phyloP scores from a whole-genome alignment of 202 grass and related monocot genomes.

The Thinopyrum obtusiflorum region DNA sequence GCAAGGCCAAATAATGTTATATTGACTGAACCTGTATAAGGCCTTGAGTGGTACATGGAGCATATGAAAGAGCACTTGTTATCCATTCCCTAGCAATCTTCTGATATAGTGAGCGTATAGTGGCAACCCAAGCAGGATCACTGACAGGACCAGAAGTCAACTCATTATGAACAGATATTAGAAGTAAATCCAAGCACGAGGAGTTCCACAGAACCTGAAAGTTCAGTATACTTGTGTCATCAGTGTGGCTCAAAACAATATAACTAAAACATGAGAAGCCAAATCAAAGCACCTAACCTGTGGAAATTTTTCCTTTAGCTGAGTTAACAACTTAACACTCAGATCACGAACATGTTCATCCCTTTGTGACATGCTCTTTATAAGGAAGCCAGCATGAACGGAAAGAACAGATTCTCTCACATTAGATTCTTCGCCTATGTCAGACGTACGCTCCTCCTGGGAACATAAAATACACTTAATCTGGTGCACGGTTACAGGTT shows the following conservation, averaged over 20 bases:
- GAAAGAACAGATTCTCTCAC: conserved; percentile 81
- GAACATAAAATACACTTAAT: conserved; percentile 39
- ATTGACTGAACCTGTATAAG: conserved; percentile 87
- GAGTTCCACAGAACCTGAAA: conserved; percentile 96
- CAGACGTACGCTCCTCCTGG: conserved; percentile 87
- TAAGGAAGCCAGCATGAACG: conserved; percentile 85
- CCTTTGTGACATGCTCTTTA: conserved; percentile 98
- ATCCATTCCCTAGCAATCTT: conserved; percentile 97
- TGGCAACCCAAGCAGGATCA: conserved; percentile 98
- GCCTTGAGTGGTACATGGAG: conserved; percentile 96
- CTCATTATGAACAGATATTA: conserved; percentile 97
- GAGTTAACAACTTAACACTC: conserved; percentile 88
- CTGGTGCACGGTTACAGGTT: conserved; percentile 12
- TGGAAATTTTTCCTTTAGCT: conserved; percentile 93
- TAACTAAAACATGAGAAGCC: neutral
- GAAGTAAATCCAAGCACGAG: conserved; percentile 91
- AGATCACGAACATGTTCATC: conserved; percentile 95
- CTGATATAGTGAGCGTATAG: conserved; percentile 89
- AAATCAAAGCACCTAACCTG: conserved; percentile 66
- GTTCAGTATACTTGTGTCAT: conserved; percentile 33
- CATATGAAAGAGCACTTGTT: conserved; percentile 96
- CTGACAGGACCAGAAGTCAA: conserved; percentile 92
- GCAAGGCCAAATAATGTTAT: conserved; percentile 9
- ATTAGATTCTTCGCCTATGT: conserved; percentile 88
- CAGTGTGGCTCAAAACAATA: conserved; percentile 30